Base-by-base conservation (phyloP, 805 yeast species). In the Debaryomyces castellii region DNA sequence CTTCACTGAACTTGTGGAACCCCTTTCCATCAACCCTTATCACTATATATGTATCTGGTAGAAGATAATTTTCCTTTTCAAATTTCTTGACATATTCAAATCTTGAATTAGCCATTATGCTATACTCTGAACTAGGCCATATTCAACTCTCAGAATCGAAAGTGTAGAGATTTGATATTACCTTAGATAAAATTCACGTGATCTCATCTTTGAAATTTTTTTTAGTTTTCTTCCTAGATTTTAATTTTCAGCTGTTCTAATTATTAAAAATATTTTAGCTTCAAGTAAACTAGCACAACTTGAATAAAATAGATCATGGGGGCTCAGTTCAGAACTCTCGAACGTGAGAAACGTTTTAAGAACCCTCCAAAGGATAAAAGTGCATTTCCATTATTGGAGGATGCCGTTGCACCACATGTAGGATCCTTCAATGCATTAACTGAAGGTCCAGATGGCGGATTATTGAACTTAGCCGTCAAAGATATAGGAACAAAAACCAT, bases 371-470 rank as follows among this genome's bases (percentile, higher is more conserved):
- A 81, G 68, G 96, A 88, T 59, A 80, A 86, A 63, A 76, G 89
- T 24, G 88, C 88, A 6, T 92, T 72, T 58, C 96, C 97, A 12
- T 69, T 90, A 34, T 76, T 94, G 30, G 79, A 80, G 47, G 96
- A 89, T 51, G 98, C 99, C 12, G 94, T 94, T 34, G 82, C 82
- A 46, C 99, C 99, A 4, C 99, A 94, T 64, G 80, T 94, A 45
- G 97, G 96, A 7, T 92, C 98, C 1, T 94, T 94, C 76, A 87
- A 94, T 74, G 97, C 97, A 4, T 74, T 94, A 46, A 87, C 96
- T 20, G 96, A 88, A 47, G 96, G 96, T 37, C 82, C 87, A 20
- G 83, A 76, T 37, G 96, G 92, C 39, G 97, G 97, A 5, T 66
- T 94, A 21, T 74, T 94, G 49, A 89, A 91, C 63, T 71, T 85